Evolutionary conservation across 257 asterid genomes (phyloP).

Genomic region (Scutellaria baicalensis): DNA sequence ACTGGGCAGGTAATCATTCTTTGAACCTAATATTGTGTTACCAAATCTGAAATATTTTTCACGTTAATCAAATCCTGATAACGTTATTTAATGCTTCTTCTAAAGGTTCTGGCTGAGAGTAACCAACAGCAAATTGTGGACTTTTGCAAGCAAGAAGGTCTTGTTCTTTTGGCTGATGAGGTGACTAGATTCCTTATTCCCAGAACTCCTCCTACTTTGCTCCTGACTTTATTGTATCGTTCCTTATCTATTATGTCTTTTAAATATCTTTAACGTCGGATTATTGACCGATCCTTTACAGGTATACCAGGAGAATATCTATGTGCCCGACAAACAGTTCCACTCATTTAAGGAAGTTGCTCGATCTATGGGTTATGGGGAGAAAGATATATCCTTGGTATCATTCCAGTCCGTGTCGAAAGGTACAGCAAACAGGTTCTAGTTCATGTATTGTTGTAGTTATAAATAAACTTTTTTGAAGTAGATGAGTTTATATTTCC

Average conservation of each 20-base stretch:
- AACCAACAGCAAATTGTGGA: conserved; percentile 83
- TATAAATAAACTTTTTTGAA: neutral
- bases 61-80: neutral
- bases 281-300: conserved; percentile 20
- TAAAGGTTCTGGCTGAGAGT: conserved; percentile 32
- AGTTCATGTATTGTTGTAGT: neutral
- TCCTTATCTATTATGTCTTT: neutral
- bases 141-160: conserved; percentile 96
- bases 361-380: conserved; percentile 80
- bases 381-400: conserved; percentile 69
- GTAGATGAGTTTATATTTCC: neutral
- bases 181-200: conserved; percentile 27
- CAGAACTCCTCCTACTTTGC: neutral
- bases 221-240: neutral
- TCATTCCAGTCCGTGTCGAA: conserved; percentile 95
- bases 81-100: conserved; percentile 7
- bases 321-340: conserved; percentile 91
- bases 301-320: conserved; percentile 92
- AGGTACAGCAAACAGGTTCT: conserved; percentile 36
- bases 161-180: conserved; percentile 97
- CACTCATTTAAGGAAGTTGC: conserved; percentile 88
- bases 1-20: conserved; percentile 75
- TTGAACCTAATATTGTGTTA: neutral
- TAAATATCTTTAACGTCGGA: neutral
- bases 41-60: neutral